A percentile compares a stretch with the other conserved stretches of the same genome.
Conservation (phyloP, 129 eudicot species). For the Chrysanthemum makinoi region DNA sequence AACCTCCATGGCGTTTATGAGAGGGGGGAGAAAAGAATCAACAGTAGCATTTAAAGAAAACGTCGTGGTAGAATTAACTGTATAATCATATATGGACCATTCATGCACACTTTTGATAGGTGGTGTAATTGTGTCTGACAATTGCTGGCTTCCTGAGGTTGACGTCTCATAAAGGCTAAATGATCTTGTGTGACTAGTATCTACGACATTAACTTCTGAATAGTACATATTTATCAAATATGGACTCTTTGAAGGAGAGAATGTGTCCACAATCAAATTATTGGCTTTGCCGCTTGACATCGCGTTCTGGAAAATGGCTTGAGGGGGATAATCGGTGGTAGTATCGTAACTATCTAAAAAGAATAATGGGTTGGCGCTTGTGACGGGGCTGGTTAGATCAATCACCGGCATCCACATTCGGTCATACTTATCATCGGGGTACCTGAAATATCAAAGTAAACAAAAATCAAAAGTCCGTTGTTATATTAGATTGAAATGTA, state of each 20-base stretch:
- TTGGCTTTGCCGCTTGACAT: slow-evolving; percentile 13
- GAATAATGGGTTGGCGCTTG: neutral
- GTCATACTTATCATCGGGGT: slow-evolving; percentile 24
- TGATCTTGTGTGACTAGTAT: slow-evolving; percentile 26
- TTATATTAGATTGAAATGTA: neutral
- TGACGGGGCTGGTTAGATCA: neutral
- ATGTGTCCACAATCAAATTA: slow-evolving; percentile 7
- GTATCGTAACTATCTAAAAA: neutral
- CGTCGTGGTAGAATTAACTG: slow-evolving; percentile 7
- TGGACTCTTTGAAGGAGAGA: neutral
- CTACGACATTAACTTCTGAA: slow-evolving; percentile 28
- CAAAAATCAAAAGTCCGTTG: neutral
- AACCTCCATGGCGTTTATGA: slow-evolving; percentile 34
- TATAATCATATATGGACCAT: slow-evolving; percentile 4
- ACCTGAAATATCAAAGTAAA: slow-evolving; percentile 16
- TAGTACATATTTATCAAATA: slow-evolving; percentile 29
- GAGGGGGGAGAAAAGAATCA: slow-evolving; percentile 31
- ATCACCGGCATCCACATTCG: slow-evolving; percentile 29
- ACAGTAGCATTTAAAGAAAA: slow-evolving; percentile 30
- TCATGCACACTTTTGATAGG: slow-evolving; percentile 5
- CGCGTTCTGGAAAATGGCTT: slow-evolving; percentile 24
- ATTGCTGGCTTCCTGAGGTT: neutral
- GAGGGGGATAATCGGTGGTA: slow-evolving; percentile 25
- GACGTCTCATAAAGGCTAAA: slow-evolving; percentile 28
- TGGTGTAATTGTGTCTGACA: slow-evolving; percentile 24